Evolutionary conservation across 306 rosid genomes (phyloP), one percentile per base, ranked within the genome.

Genomic region (Vicia villosa): DNA sequence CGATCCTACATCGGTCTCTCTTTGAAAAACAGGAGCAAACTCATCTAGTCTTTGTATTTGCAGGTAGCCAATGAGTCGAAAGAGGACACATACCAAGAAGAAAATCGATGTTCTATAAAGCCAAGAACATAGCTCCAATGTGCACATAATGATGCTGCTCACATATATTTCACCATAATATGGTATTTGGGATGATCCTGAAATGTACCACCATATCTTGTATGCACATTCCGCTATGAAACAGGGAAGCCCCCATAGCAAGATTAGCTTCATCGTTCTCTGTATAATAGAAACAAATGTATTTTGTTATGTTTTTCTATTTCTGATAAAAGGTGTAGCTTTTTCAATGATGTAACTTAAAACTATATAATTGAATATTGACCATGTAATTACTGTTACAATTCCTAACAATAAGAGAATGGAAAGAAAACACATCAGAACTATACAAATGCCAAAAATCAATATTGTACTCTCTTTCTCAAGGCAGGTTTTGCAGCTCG

Each of bases 161-260:
- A 77, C 0, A 46, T 84, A 87, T 40, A 66, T 60, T 59, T 87
- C 73, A 12, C 94, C 96, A 54, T 83, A 87, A 78, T 87, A 64
- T 43, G 98, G 97, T 41, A 90, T 68, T 32, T 86, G 47, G 2
- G 81, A 54, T 45, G 79, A 77, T 77, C 97, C 98, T 41, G 98
- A 82, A 40, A 71, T 34, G 36, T 81, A 94, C 97, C 97, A 94
- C 97, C 98, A 94, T 50, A 94, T 77, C 76, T 90, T 94, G 86
- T 94, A 94, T 10, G 46, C 88, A 77, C 83, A 73, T 73, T 85
- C 89, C 2, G 83, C 88, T 56, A 74, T 22, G 68, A 87, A 88
- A 74, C 84, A 84, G 6, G 91, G 83, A 68, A 90, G 78, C 42
- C 90, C 79, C 73, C 91, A 74, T 13, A 79, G 47, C 63, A 79